Evolutionary conservation across 768 basidiomycete species (phyloP).

Genomic region (Boletus subparvulus): DNA sequence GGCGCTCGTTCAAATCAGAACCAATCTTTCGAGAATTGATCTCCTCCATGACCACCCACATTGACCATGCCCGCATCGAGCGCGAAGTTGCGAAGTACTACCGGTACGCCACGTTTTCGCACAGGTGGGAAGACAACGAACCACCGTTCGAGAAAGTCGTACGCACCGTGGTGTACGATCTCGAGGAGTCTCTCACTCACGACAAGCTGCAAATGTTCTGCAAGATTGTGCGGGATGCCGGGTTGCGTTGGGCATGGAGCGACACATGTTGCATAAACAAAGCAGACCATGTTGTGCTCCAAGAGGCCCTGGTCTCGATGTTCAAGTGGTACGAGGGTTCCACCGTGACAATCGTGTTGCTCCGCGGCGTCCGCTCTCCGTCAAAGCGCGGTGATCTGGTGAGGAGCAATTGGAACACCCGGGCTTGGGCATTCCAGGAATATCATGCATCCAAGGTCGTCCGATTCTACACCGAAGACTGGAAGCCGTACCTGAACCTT

Average conservation of each 20-base stretch:
- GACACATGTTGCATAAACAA: background rate
- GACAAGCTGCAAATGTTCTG: background rate
- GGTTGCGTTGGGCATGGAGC: background rate
- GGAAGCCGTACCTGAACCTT: background rate
- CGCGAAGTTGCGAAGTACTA: background rate
- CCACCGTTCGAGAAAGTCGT: background rate
- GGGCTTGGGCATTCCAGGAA: background rate
- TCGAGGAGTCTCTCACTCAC: background rate
- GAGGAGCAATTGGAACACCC: background rate
- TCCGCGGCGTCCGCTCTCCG: background rate
- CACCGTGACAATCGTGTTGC: background rate
- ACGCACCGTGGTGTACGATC: background rate
- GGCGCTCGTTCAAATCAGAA: background rate
- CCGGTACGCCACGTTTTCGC: background rate
- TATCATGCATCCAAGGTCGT: background rate
- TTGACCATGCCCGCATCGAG: background rate
- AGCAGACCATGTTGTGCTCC: background rate
- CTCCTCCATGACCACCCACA: slow-evolving; percentile 1
- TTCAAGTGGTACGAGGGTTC: background rate
- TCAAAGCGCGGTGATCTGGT: background rate
- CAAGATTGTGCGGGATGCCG: background rate
- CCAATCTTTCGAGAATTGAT: background rate
- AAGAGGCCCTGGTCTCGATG: background rate
- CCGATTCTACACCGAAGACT: background rate
- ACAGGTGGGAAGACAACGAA: background rate